phyloP scores from a whole-genome alignment of 768 basidiomycete genomes.

The Pleurotus tuber-regium region DNA sequence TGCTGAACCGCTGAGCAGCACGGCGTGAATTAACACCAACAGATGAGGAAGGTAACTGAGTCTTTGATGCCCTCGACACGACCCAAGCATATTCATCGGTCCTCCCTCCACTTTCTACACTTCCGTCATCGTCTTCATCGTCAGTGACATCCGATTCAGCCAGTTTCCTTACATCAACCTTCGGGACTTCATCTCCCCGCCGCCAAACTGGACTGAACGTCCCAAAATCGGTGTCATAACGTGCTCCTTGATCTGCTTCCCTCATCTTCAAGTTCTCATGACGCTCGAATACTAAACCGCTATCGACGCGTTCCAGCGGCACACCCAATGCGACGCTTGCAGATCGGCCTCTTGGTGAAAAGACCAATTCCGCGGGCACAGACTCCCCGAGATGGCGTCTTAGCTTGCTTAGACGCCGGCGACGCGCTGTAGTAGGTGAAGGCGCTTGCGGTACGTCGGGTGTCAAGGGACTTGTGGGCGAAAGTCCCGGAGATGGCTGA shows the following conservation, averaged over 20 bases:
- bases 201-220: background rate
- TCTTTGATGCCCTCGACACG: constrained; percentile 1
- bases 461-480: constrained; percentile 11
- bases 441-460: constrained; percentile 18
- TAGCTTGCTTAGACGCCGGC: constrained; percentile 28
- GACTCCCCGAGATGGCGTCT: constrained; percentile 32
- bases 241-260: background rate
- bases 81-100: constrained; percentile 7
- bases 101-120: background rate
- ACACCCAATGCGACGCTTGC: background rate
- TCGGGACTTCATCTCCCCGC: background rate
- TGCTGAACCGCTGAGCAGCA: constrained; percentile 20
- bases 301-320: constrained; percentile 1
- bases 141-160: constrained; percentile 7
- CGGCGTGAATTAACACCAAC: background rate
- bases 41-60: background rate
- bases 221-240: constrained; percentile 4
- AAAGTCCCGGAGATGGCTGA: background rate
- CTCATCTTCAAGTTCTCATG: background rate
- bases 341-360: constrained; percentile 2
- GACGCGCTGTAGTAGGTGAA: constrained; percentile 26
- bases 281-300: constrained; percentile 1
- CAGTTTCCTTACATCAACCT: background rate
- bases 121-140: constrained; percentile 1
- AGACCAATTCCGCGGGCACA: constrained; percentile 18